Conservation (phyloP, 257 asterid species). For the Ophiorrhiza pumila region DNA sequence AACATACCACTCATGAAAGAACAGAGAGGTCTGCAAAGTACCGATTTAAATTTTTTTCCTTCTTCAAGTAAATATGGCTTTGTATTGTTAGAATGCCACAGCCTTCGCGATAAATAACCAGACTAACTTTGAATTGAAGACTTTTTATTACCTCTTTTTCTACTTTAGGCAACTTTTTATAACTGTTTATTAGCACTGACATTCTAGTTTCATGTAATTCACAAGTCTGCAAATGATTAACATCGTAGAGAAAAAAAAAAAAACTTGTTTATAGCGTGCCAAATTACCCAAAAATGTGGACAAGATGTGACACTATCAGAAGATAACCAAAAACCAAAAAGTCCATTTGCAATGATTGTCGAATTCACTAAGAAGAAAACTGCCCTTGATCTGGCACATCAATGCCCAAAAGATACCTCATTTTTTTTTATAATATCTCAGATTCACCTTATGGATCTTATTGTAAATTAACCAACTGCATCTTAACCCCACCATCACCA, state of each 20-base stretch:
- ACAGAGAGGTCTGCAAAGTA: neutral
- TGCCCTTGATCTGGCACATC: neutral
- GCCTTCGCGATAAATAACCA: neutral
- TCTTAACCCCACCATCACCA: neutral
- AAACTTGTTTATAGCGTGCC: neutral
- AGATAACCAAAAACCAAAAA: too few species aligned
- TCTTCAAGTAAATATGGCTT: neutral
- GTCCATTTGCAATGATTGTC: too few species aligned
- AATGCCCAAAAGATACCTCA: neutral
- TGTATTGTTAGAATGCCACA: neutral
- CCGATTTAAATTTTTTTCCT: neutral
- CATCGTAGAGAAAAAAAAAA: neutral
- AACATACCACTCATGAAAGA: neutral
- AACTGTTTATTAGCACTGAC: neutral
- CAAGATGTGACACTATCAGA: neutral
- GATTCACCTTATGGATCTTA: neutral
- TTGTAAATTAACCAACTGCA: neutral
- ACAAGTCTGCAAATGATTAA: neutral
- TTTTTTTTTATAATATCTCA: too few species aligned
- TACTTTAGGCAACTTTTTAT: neutral
- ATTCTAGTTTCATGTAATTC: neutral
- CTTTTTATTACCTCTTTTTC: neutral
- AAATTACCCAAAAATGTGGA: neutral
- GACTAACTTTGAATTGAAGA: neutral
- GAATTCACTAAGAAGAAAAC: too few species aligned